These are phyloP conservation scores for Eimeria falciformis DNA, from an alignment of 169 alveolate genomes.

Conservation along the genomic window DNA sequence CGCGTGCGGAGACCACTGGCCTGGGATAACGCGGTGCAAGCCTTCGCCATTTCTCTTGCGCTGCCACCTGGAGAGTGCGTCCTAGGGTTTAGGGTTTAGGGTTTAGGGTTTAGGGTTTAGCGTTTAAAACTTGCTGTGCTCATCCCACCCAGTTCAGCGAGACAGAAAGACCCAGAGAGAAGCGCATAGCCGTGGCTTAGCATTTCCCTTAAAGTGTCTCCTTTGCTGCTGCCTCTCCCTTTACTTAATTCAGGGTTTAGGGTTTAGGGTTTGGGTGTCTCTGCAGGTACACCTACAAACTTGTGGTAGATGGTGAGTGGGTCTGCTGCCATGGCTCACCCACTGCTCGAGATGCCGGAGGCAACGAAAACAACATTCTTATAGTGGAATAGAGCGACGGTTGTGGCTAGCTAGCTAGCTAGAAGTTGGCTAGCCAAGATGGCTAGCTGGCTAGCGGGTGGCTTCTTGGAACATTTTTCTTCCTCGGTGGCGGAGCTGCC, in stretches of 20 bases:
- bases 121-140: not conserved
- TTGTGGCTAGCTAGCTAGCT: slow-evolving; percentile 34
- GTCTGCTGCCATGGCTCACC: slow-evolving; percentile 87
- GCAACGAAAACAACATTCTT: slow-evolving; percentile 89
- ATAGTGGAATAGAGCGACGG: slow-evolving; percentile 1
- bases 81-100: not conserved
- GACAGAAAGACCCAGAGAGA: too few species aligned
- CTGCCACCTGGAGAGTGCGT: slow-evolving; percentile 86
- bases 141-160: too few species aligned
- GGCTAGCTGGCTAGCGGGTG: not conserved
- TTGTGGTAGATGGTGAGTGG: slow-evolving; percentile 92
- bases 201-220: not conserved
- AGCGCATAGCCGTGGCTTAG: too few species aligned
- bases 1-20: slow-evolving; percentile 86
- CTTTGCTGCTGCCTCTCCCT: not conserved
- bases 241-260: not conserved
- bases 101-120: slow-evolving; percentile 15
- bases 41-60: slow-evolving; percentile 87
- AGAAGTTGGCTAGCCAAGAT: too few species aligned
- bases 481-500: too few species aligned
- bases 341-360: slow-evolving; percentile 85
- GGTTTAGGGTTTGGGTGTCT: not conserved
- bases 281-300: slow-evolving; percentile 83
- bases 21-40: slow-evolving; percentile 84
- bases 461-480: too few species aligned